These are phyloP conservation scores for Sclerotinia subarctica DNA, from an alignment of 2,329 filamentous ascomycete species.

Conservation along the genomic window DNA sequence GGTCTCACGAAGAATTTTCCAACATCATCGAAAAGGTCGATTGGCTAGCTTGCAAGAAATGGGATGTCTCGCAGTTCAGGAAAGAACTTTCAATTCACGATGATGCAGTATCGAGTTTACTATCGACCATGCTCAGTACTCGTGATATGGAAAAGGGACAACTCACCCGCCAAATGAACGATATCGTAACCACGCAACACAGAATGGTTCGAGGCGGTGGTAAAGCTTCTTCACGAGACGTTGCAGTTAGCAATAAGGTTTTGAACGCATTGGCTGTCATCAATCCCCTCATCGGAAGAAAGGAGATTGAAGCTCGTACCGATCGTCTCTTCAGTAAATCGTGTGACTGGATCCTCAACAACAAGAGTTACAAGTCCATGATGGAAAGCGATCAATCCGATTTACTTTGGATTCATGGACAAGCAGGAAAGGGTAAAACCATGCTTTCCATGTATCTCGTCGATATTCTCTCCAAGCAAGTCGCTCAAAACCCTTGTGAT, in stretches of 20 bases:
- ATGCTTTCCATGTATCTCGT: slow-evolving; percentile 21
- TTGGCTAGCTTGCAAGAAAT: slow-evolving; percentile 19
- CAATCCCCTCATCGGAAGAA: slow-evolving; percentile 13
- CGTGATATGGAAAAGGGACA: slow-evolving; percentile 15
- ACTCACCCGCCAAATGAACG: slow-evolving; percentile 18
- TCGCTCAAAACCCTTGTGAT: slow-evolving; percentile 16
- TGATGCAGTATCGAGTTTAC: slow-evolving; percentile 12
- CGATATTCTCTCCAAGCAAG: slow-evolving; percentile 17
- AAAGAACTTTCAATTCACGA: slow-evolving; percentile 19
- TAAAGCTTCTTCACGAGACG: slow-evolving; percentile 5
- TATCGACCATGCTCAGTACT: slow-evolving; percentile 13
- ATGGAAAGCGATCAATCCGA: slow-evolving; percentile 19
- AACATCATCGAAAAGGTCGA: slow-evolving; percentile 13
- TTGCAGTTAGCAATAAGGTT: slow-evolving; percentile 5
- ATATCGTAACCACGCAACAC: slow-evolving; percentile 19
- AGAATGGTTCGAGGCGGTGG: slow-evolving; percentile 5
- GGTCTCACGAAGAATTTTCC: slow-evolving; percentile 17
- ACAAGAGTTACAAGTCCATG: slow-evolving; percentile 15
- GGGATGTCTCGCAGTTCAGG: slow-evolving; percentile 18
- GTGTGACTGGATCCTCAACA: slow-evolving; percentile 19
- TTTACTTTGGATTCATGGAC: slow-evolving; percentile 19
- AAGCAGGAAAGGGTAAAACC: slow-evolving; percentile 22
- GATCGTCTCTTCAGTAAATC: slow-evolving; percentile 19
- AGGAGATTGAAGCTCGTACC: slow-evolving; percentile 17
- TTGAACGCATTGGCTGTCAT: slow-evolving; percentile 18